Evolutionary conservation across 1,284 basidiomycete species (phyloP), one percentile per base, ranked within the genome.

Genomic region (Naganishia albida): DNA sequence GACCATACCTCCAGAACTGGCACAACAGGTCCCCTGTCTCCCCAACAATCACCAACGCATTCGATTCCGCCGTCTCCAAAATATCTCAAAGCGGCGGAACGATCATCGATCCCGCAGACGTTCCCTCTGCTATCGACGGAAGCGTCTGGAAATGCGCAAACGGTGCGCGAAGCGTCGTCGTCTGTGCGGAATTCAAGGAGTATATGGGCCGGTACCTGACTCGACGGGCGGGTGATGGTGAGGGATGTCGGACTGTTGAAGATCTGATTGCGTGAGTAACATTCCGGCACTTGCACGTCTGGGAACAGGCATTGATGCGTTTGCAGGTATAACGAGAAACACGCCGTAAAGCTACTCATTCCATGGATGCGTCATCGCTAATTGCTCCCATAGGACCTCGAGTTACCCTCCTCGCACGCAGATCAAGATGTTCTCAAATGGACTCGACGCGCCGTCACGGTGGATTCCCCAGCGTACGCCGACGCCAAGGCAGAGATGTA

Each of bases 351-450:
- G 1, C 16, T 28, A 18, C 10, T 30, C 49, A 15, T 18, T 51
- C 25, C 13, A 4, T 34, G 34, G n/a, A n/a, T n/a, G n/a, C n/a
- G n/a, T n/a, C 34, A 34, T 34, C 34, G 34, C 34, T 34, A 34
- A 28, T 7, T 16, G 15, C 15, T 4, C 8, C 16, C 1, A 4
- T 13, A 56, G n/a, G 65, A 62, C 30, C 48, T 67, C 28, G 68
- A 69, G 25, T 34, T 69, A 44, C 65, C 68, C 8, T 57, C 68
- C 25, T 66, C 46, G 7, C 52, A 62, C 48, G 44, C 53, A 3
- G 66, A 65, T 16, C 68, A 69, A 56, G 65, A 69, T 23, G 46
- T 67, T 25, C 56, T 69, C 39, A 62, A 67, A 42, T 53, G 56
- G 7, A 49, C 52, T 25, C 39, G 62, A 1, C 23, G 30, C 23